phyloP scores from a whole-genome alignment of 176 grass and related monocot species.

The maize (Zea mays) region DNA sequence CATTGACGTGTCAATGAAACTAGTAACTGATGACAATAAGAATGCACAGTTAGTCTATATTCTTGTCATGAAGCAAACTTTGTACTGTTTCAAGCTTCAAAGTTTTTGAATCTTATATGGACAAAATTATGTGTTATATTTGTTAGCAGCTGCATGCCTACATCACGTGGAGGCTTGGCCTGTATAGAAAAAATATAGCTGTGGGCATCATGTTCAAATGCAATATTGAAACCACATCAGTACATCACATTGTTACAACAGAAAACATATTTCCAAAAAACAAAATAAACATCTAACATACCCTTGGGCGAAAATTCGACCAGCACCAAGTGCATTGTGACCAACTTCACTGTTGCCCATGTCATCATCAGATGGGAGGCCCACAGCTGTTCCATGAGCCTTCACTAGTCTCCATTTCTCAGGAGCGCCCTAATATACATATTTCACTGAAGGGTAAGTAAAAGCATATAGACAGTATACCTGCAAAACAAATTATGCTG shows the following conservation, averaged over 20 bases:
- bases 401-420: conserved; percentile 87
- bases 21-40: not conserved
- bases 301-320: conserved; percentile 83
- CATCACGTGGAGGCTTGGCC: not conserved
- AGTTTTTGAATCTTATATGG: conserved; percentile 6
- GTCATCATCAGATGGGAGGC: conserved; percentile 82
- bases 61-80: not conserved
- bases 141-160: not conserved
- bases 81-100: not conserved
- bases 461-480: not conserved
- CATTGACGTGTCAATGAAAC: not conserved
- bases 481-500: not conserved
- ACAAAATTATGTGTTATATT: not conserved
- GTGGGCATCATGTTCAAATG: not conserved
- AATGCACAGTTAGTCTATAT: not conserved
- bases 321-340: conserved; percentile 92
- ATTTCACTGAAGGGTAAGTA: not conserved
- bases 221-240: not conserved
- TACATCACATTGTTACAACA: not conserved
- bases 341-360: conserved; percentile 99
- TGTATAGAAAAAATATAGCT: not conserved
- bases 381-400: conserved; percentile 90
- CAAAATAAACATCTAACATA: conserved; percentile 39
- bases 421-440: conserved; percentile 62
- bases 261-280: not conserved